Conservation (phyloP, 495 filamentous ascomycete species). For the Aspergillus affinis region DNA sequence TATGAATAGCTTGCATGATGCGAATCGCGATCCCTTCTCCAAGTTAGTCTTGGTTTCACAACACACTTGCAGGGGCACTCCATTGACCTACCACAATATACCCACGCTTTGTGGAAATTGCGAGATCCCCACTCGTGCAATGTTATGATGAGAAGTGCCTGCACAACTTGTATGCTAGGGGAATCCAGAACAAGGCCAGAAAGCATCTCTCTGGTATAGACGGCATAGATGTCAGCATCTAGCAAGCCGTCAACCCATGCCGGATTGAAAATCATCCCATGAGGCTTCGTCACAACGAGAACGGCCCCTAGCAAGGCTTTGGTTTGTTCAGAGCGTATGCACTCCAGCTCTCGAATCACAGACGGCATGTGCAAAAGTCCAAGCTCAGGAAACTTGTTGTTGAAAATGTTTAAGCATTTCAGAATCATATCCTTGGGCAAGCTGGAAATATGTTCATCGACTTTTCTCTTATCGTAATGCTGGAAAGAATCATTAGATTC, state of each 20-base stretch:
- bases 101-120: slow-evolving; percentile 25
- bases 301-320: not conserved
- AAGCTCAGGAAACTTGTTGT: slow-evolving; percentile 23
- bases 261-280: not conserved
- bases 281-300: not conserved
- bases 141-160: slow-evolving; percentile 20
- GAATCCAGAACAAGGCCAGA: slow-evolving; percentile 15
- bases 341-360: slow-evolving; percentile 17
- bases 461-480: not conserved
- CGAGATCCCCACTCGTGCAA: slow-evolving; percentile 26
- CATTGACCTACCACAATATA: slow-evolving; percentile 23
- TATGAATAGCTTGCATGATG: slow-evolving; percentile 26
- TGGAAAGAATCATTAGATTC: not conserved
- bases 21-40: slow-evolving; percentile 18
- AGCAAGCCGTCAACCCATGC: not conserved
- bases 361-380: slow-evolving; percentile 17
- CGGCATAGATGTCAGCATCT: not conserved
- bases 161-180: slow-evolving; percentile 20
- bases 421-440: slow-evolving; percentile 11
- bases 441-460: slow-evolving; percentile 12
- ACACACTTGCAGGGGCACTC: not conserved
- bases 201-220: slow-evolving; percentile 19
- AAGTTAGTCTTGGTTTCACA: not conserved
- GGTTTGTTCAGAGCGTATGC: not conserved
- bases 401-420: slow-evolving; percentile 21